Base-by-base conservation (phyloP, 2,329 filamentous ascomycete genomes). In the Acephala macrosclerotiorum region DNA sequence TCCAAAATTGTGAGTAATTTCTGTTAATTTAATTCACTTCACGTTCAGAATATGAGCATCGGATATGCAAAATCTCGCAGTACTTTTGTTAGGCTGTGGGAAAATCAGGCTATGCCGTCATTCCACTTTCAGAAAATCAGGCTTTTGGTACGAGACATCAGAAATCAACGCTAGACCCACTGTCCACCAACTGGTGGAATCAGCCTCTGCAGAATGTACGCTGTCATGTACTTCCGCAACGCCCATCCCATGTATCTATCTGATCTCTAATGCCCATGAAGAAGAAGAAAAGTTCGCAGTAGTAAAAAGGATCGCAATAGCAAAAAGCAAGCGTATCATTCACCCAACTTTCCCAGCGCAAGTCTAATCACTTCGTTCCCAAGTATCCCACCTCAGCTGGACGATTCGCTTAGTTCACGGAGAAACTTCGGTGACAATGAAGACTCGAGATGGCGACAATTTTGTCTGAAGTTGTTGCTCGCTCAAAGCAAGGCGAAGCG, bases 401-500 rank as follows among this genome's bases (percentile, higher is more conserved):
- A 49, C 20, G 4, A 11, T 49, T 22, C n/a, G 20, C 20, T 49
- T n/a, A 6, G 45, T 20, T 25, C 45, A 6, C 11, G 25, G 20
- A 9, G 6, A 22, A 18, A 53, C 29, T 1, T 29, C 49, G 20
- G 47, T n/a, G 49, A 18, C 26, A 53, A 18, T 14, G 14, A 29
- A 22, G 14, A 14, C 25, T 53, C 6, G 22, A 18, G 12, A 29
- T 14, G 49, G 18, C 4, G 49, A 53, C 49, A 29, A 22, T 12
- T 12, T 29, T 12, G 45, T 16, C 61, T 45, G 12, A 20, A 38
- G 16, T 16, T 42, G 55, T 16, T 2, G 40, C 38, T n/a, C 47
- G 26, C 56, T 68, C 22, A 68, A 18, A 70, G 38, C 12, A 67
- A 35, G 11, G 55, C 60, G 58, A 67, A 18, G 58, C 70, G 65